These are phyloP conservation scores for Coniochaeta sp. DNA, from an alignment of 2,329 filamentous ascomycete genomes.

Conservation along the genomic window DNA sequence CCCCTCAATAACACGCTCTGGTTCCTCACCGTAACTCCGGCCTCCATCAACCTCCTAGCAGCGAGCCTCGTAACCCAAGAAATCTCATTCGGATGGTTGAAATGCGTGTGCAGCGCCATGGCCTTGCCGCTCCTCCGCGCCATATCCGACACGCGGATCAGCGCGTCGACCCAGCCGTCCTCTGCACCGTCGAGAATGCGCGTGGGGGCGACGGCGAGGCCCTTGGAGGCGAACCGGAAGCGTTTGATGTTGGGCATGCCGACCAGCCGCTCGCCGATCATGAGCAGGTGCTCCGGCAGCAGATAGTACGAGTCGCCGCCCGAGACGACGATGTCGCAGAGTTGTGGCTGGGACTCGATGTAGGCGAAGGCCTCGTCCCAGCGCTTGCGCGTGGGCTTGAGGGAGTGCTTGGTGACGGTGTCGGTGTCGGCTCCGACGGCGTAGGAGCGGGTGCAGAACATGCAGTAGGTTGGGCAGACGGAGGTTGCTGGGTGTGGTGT, in stretches of 20 bases:
- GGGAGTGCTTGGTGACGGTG: conserved; percentile 36
- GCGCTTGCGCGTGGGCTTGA: conserved; percentile 31
- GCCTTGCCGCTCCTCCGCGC: conserved; percentile 49
- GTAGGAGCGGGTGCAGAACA: conserved; percentile 55
- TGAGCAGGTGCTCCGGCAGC: conserved; percentile 39
- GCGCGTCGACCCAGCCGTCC: conserved; percentile 46
- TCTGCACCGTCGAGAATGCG: conserved; percentile 42
- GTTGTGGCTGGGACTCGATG: conserved; percentile 39
- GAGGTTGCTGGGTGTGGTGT: conserved; percentile 38
- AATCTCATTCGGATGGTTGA: conserved; percentile 57
- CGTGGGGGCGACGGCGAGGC: conserved; percentile 50
- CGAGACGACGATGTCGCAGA: conserved; percentile 56
- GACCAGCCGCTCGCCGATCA: conserved; percentile 49
- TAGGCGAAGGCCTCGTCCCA: conserved; percentile 53
- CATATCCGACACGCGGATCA: conserved; percentile 42
- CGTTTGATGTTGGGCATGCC: conserved; percentile 50
- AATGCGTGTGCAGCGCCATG: conserved; percentile 58
- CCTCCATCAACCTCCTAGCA: conserved; percentile 39
- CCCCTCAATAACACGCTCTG: conserved; percentile 53
- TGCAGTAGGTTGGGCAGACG: conserved; percentile 57
- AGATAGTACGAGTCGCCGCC: conserved; percentile 57
- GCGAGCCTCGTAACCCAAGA: conserved; percentile 52
- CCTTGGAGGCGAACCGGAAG: conserved; percentile 56
- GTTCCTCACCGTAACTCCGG: conserved; percentile 50
- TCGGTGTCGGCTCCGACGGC: conserved; percentile 49